Base-by-base conservation (phyloP, 108 stramenopile genomes). In the Skeletonema potamos region DNA sequence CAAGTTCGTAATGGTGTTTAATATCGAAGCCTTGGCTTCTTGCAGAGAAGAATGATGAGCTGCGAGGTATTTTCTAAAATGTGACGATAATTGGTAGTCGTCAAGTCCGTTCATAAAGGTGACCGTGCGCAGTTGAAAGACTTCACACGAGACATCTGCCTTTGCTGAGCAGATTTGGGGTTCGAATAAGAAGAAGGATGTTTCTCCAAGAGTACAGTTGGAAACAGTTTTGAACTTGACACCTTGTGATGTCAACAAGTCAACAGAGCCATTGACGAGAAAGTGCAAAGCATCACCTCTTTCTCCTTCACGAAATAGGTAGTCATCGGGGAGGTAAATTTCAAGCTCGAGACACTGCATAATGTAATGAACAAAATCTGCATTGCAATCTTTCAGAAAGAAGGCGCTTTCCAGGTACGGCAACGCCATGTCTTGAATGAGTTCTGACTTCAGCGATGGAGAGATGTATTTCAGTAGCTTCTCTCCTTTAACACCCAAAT, bases 201-300 rank as follows among this genome's bases (percentile, higher is more conserved):
- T 60, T 67, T 86, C 86, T 17, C 82, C 82, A 15, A 84, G 48
- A 1, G 66, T 30, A 58, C 77, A 74, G n/a, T 68, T 17, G 12
- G 70, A 68, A 0, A 86, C 76, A 39, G 80, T 84, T 62, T 81
- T 81, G 61, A 86, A 82, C 67, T 74, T 74, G 54, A 84, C 83
- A 28, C 58, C 43, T 58, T 75, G 72, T 29, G 64, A 22, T 24
- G 76, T 76, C 61, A 86, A 48, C 3, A 86, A 55, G 55, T 82
- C 80, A 10, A 86, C 65, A 1, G 64, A 44, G 56, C 72, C 76
- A 44, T 55, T 68, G 56, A 63, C 76, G 8, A 82, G 48, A 41
- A 73, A 39, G 43, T 70, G 56, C 12, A 84, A 64, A 18, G 55
- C 54, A 55, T 81, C 71, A 46, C 78, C 63, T 55, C 56, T 54